phyloP scores from a whole-genome alignment of 192 early-diverging fungal genomes.

The Backusella circina region DNA sequence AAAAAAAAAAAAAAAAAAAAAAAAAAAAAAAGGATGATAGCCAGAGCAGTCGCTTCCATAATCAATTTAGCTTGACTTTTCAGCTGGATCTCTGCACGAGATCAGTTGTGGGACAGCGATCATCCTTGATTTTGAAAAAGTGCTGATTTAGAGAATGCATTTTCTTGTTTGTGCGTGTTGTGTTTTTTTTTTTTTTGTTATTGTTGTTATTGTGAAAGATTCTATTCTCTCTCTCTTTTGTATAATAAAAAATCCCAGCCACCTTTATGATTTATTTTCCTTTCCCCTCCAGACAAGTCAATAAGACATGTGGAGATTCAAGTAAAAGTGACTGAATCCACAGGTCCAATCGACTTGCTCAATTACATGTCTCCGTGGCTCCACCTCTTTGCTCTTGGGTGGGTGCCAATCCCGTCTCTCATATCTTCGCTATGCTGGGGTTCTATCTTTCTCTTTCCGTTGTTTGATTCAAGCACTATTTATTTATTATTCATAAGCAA shows the following conservation, averaged over 20 bases:
- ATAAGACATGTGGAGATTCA: neutral
- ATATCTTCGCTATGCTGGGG: neutral
- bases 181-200: neutral
- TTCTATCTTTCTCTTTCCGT: neutral
- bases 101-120: too few relatives aligned
- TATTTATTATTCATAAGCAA: neutral
- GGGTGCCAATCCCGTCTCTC: neutral
- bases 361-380: neutral
- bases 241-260: too few relatives aligned
- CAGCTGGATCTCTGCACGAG: too few relatives aligned
- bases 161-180: too few relatives aligned
- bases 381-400: neutral
- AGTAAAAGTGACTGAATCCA: neutral
- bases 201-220: too few relatives aligned
- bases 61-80: too few relatives aligned
- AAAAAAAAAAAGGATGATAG: neutral
- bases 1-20: neutral
- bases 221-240: too few relatives aligned
- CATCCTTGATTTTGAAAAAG: too few relatives aligned
- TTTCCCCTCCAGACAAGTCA: neutral
- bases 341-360: neutral
- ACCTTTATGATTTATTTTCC: neutral
- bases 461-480: neutral
- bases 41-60: too few relatives aligned
- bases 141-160: neutral